Percentiles rank a stretch among this genome's conserved stretches.
phyloP scores from a whole-genome alignment of 73 alveolate species.

The Paramecium sexaurelia region DNA sequence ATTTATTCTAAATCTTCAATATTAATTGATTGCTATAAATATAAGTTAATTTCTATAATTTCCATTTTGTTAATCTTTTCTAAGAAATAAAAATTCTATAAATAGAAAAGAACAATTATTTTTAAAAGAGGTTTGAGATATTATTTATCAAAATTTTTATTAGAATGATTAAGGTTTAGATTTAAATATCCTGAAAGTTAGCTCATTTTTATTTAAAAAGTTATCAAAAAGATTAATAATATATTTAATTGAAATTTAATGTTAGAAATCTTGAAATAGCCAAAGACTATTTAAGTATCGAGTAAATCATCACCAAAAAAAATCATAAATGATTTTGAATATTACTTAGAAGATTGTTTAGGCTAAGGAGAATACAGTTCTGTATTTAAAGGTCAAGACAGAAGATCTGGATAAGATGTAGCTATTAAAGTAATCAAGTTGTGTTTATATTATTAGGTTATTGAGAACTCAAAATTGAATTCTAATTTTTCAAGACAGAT shows the following conservation, averaged over 20 bases:
- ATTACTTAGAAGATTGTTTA: background rate
- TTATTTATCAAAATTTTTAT: background rate
- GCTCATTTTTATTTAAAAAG: background rate
- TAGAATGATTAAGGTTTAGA: background rate
- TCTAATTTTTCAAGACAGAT: background rate
- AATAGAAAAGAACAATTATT: background rate
- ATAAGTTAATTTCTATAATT: too few species aligned
- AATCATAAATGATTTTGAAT: background rate
- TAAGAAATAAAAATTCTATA: background rate
- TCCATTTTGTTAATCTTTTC: too few species aligned
- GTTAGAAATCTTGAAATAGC: background rate
- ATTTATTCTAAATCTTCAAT: too few species aligned
- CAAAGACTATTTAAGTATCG: background rate
- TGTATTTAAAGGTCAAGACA: background rate
- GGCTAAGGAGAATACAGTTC: background rate
- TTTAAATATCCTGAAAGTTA: background rate
- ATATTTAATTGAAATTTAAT: background rate
- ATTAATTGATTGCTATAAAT: too few species aligned
- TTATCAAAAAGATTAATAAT: background rate
- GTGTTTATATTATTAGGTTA: background rate
- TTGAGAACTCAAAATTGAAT: slow-evolving; percentile 32
- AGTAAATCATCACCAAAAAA: background rate
- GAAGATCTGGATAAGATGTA: slow-evolving; percentile 29
- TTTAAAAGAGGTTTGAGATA: background rate
- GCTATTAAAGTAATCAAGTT: slow-evolving; percentile 47